Percentiles rank a stretch among this genome's conserved stretches.
phyloP scores from a whole-genome alignment of 139 green algal genomes.

The Desmodesmus armatus region DNA sequence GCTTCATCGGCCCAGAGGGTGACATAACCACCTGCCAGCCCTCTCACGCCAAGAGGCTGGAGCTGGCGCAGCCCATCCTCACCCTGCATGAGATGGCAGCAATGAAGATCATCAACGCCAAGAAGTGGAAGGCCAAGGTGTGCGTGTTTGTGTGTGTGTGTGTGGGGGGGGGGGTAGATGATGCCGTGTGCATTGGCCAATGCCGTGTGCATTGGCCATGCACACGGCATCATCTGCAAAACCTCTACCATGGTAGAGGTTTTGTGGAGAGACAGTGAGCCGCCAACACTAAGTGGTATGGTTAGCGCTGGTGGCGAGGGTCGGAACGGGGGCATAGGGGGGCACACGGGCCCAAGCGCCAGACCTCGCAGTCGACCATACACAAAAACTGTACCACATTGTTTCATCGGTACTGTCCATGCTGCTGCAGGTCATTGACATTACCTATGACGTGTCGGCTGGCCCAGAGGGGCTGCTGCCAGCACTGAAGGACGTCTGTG shows the following conservation, averaged over 20 bases:
- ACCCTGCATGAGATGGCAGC: slow-evolving; percentile 64
- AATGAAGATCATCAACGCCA: slow-evolving; percentile 77
- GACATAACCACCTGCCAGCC: slow-evolving; percentile 78
- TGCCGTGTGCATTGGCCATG: not conserved
- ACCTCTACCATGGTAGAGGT: too few relatives aligned
- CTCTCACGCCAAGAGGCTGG: slow-evolving; percentile 81
- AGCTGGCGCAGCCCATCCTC: slow-evolving; percentile 86
- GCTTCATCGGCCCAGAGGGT: slow-evolving; percentile 93
- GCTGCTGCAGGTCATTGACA: slow-evolving; percentile 80
- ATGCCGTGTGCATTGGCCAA: not conserved
- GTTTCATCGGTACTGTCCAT: not conserved
- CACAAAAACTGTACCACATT: too few relatives aligned
- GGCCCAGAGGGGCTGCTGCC: slow-evolving; percentile 78
- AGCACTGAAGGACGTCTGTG: slow-evolving; percentile 80
- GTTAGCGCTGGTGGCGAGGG: too few relatives aligned
- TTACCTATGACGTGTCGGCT: slow-evolving; percentile 81
- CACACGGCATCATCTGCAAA: too few relatives aligned
- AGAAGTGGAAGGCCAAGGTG: slow-evolving; percentile 78
- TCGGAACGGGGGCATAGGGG: too few relatives aligned
- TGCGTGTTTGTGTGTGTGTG: too few relatives aligned
- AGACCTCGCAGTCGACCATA: too few relatives aligned
- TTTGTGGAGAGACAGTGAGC: too few relatives aligned
- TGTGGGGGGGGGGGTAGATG: too few relatives aligned
- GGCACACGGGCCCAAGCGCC: too few relatives aligned
- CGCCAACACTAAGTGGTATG: too few relatives aligned